These are phyloP conservation scores for Kwoniella dejecticola DNA, from an alignment of 768 basidiomycete species.

Conservation along the genomic window DNA sequence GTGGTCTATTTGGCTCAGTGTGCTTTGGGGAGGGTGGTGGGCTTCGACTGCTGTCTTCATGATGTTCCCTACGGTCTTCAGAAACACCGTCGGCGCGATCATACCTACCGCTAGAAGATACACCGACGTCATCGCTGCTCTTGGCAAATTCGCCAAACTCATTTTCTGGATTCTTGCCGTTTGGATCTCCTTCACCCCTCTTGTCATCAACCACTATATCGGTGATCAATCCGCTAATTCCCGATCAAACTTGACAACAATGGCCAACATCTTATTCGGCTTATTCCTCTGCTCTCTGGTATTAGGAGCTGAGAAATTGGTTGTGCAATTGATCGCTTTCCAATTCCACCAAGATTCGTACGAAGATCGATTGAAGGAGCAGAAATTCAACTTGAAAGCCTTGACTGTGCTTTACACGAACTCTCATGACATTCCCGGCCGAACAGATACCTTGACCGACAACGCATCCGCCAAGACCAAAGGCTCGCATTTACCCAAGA, in stretches of 20 bases:
- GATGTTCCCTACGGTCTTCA: conserved; percentile 59
- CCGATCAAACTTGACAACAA: conserved; percentile 60
- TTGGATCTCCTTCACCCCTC: conserved; percentile 74
- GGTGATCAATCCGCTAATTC: conserved; percentile 46
- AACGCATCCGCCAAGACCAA: conserved; percentile 55
- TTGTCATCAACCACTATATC: conserved; percentile 60
- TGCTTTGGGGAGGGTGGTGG: conserved; percentile 87
- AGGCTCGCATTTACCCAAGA: conserved; percentile 61
- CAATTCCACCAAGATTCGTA: conserved; percentile 69
- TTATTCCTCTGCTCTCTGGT: conserved; percentile 69
- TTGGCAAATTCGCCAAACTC: conserved; percentile 71
- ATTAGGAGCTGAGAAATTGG: conserved; percentile 77
- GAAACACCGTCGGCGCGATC: conserved; percentile 70
- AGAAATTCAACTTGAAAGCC: conserved; percentile 73
- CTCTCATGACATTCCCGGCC: conserved; percentile 69
- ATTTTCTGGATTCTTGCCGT: conserved; percentile 64
- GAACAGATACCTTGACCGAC: conserved; percentile 65
- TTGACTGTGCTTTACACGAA: conserved; percentile 76
- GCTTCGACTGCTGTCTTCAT: conserved; percentile 65
- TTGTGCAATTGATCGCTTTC: conserved; percentile 74
- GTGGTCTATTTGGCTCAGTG: conserved; percentile 84
- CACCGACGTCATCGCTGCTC: conserved; percentile 72
- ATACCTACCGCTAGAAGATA: conserved; percentile 72
- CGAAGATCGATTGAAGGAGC: conserved; percentile 80
- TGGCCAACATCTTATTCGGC: conserved; percentile 72